Percentiles rank a stretch among this genome's conserved stretches.
Evolutionary conservation across 2,329 filamentous ascomycete genomes (phyloP).

Genomic region (Periconia sp.): DNA sequence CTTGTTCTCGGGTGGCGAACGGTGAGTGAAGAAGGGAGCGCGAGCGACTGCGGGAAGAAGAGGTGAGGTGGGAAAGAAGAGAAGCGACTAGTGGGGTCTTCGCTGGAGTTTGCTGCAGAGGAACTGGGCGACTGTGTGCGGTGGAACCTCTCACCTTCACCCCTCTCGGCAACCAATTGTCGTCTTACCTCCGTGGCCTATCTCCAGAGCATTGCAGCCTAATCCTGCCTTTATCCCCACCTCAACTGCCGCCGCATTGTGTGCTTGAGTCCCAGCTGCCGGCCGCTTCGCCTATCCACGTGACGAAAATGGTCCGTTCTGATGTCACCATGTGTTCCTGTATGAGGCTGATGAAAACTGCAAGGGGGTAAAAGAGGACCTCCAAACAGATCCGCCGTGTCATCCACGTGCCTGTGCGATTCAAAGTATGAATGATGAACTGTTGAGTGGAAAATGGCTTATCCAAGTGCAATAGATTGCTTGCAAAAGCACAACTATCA

Average conservation of each 20-base stretch:
- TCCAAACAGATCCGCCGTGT: slow-evolving; percentile 78
- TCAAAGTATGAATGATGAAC: slow-evolving; percentile 66
- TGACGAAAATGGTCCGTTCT: slow-evolving; percentile 36
- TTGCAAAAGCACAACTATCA: slow-evolving; percentile 83
- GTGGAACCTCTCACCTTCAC: slow-evolving; percentile 17
- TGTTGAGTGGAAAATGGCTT: slow-evolving; percentile 4
- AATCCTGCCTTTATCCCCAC: not conserved
- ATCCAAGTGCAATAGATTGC: slow-evolving; percentile 65
- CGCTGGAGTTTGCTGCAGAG: slow-evolving; percentile 6
- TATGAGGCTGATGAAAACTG: slow-evolving; percentile 12
- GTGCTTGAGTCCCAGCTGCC: not conserved
- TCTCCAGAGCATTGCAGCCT: slow-evolving; percentile 1
- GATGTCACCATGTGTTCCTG: slow-evolving; percentile 26
- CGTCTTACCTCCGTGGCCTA: slow-evolving; percentile 8
- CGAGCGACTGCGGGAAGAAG: slow-evolving; percentile 9
- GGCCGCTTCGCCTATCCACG: slow-evolving; percentile 16
- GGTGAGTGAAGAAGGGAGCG: slow-evolving; percentile 20
- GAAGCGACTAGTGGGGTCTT: slow-evolving; percentile 36
- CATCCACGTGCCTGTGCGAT: slow-evolving; percentile 90
- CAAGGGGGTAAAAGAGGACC: slow-evolving; percentile 69
- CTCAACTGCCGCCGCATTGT: not conserved
- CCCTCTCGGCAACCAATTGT: not conserved
- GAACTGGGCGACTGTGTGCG: slow-evolving; percentile 6
- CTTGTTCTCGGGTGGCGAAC: slow-evolving; percentile 31
- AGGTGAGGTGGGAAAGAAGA: slow-evolving; percentile 34